Evolutionary conservation across 345 rosid genomes (phyloP).

Genomic region (Populus pruinosa): DNA sequence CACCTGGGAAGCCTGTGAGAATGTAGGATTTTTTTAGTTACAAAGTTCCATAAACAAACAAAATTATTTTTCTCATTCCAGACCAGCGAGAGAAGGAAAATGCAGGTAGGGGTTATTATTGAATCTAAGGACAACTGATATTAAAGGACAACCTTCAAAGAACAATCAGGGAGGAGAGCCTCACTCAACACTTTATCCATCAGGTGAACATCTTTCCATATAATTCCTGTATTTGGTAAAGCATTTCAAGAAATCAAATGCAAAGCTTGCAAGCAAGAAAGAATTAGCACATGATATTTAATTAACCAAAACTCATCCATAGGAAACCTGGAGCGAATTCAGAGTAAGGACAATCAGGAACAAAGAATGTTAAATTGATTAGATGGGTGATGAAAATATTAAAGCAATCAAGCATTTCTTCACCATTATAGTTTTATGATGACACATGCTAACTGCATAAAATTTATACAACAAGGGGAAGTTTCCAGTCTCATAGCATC

Average conservation of each 20-base stretch:
- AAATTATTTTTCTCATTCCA: not conserved
- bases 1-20: conserved; percentile 73
- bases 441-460: not conserved
- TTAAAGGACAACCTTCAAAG: conserved; percentile 54
- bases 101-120: not conserved
- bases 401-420: not conserved
- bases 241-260: conserved; percentile 15
- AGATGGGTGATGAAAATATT: not conserved
- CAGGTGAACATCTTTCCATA: conserved; percentile 85
- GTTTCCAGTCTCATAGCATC: not conserved
- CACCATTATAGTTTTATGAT: not conserved
- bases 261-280: conserved; percentile 14
- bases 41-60: conserved; percentile 3
- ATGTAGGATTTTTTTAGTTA: conserved; percentile 18
- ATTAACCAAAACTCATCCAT: conserved; percentile 6
- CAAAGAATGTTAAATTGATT: not conserved
- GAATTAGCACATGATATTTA: not conserved
- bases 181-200: conserved; percentile 79
- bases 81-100: not conserved
- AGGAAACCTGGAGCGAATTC: conserved; percentile 1
- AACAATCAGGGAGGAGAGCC: conserved; percentile 69
- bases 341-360: not conserved
- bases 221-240: conserved; percentile 47
- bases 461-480: not conserved
- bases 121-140: conserved; percentile 5